A percentile compares a stretch with the other conserved stretches of the same genome.
Conservation (phyloP, 371 early-diverging fungal genomes). For the Parasitella parasitica region DNA sequence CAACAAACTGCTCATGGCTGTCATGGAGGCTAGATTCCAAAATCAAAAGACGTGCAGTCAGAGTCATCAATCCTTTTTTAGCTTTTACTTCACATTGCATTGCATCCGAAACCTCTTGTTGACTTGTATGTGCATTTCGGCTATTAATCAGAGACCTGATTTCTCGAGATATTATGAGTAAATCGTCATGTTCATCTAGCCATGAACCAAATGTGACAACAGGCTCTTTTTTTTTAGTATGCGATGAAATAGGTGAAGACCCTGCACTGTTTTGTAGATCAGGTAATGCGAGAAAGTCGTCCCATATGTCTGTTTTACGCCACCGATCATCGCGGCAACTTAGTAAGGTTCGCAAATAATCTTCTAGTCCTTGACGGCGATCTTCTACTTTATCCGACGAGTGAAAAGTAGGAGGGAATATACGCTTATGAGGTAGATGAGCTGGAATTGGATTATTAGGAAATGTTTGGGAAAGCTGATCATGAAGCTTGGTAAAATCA, state of each 20-base stretch:
- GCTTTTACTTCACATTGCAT: slow-evolving; percentile 77
- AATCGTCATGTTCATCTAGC: slow-evolving; percentile 73
- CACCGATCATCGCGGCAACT: slow-evolving; percentile 73
- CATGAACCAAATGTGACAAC: slow-evolving; percentile 60
- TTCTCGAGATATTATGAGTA: slow-evolving; percentile 62
- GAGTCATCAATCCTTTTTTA: slow-evolving; percentile 61
- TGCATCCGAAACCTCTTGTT: slow-evolving; percentile 71
- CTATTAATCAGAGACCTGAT: slow-evolving; percentile 68
- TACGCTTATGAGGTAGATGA: slow-evolving; percentile 65
- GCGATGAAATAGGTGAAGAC: slow-evolving; percentile 43
- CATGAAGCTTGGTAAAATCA: slow-evolving; percentile 73
- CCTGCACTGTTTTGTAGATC: slow-evolving; percentile 12
- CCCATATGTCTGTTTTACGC: slow-evolving; percentile 73
- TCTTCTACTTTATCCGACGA: slow-evolving; percentile 71
- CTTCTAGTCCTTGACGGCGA: slow-evolving; percentile 76
- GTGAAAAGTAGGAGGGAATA: slow-evolving; percentile 59
- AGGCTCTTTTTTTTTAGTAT: background rate
- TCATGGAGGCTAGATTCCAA: slow-evolving; percentile 60
- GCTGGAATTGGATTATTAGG: slow-evolving; percentile 59
- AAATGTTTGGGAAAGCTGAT: slow-evolving; percentile 46
- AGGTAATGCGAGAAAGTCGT: slow-evolving; percentile 72
- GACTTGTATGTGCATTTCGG: slow-evolving; percentile 65
- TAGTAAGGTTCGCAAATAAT: slow-evolving; percentile 74
- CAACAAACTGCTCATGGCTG: slow-evolving; percentile 41
- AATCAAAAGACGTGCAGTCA: slow-evolving; percentile 45